phyloP scores from a whole-genome alignment of 768 basidiomycete species.

The Dentipellis sp. region DNA sequence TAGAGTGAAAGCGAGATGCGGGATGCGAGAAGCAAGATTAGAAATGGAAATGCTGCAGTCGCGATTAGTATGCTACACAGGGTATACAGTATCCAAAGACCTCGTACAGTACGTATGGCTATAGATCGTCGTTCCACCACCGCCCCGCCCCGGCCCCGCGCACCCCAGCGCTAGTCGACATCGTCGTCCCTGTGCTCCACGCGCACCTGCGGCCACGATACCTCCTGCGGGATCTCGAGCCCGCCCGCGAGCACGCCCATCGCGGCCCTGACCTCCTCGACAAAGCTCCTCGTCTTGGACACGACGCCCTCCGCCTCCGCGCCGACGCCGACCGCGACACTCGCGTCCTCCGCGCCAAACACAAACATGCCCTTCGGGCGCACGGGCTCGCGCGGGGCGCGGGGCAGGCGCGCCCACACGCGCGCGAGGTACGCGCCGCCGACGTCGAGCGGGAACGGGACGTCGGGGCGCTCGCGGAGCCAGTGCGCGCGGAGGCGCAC shows the following conservation, averaged over 20 bases:
- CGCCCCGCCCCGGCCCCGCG: too few relatives aligned
- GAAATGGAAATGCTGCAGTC: background rate
- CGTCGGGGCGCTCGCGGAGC: constrained; percentile 18
- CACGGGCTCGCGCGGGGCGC: background rate
- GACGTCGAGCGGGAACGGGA: constrained; percentile 14
- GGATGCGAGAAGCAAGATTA: too few relatives aligned
- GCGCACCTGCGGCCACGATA: background rate
- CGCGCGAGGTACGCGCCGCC: constrained; percentile 4
- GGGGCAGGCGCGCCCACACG: background rate
- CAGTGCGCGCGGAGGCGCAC: constrained; percentile 18
- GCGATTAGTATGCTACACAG: constrained; percentile 1
- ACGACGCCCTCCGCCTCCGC: constrained; percentile 2
- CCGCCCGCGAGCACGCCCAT: constrained; percentile 5
- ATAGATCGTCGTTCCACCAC: background rate
- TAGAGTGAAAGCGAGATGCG: too few relatives aligned
- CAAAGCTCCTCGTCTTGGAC: constrained; percentile 3
- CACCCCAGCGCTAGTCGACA: background rate
- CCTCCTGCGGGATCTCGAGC: background rate
- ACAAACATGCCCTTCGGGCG: background rate
- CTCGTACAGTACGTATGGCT: background rate
- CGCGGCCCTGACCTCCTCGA: constrained; percentile 9
- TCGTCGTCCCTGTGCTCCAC: background rate
- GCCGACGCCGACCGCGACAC: background rate
- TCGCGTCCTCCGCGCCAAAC: background rate
- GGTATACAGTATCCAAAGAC: background rate